These are phyloP conservation scores for Moesziomyces sp. DNA, from an alignment of 1,284 basidiomycete species.

Conservation along the genomic window DNA sequence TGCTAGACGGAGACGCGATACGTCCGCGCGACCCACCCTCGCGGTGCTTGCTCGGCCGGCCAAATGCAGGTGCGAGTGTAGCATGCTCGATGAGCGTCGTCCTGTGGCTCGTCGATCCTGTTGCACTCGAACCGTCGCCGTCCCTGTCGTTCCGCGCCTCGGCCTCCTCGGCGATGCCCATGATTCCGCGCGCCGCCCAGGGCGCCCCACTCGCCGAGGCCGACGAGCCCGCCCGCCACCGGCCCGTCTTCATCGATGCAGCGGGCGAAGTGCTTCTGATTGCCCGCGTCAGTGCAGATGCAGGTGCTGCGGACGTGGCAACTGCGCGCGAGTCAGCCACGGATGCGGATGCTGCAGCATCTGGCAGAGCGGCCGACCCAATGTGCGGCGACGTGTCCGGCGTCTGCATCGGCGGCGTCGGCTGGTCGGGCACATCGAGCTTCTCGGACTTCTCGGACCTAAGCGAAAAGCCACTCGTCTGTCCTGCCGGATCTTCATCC, in stretches of 20 bases:
- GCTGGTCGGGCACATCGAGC: conserved; percentile 19
- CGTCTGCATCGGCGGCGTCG: conserved; percentile 46
- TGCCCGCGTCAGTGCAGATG: conserved; percentile 47
- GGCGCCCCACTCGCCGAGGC: conserved; percentile 23
- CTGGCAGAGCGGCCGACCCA: conserved; percentile 5
- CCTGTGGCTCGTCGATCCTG: conserved; percentile 36
- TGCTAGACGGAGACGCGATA: not conserved
- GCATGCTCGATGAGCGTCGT: conserved; percentile 44
- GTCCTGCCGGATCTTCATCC: conserved; percentile 15
- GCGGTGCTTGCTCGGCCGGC: conserved; percentile 32
- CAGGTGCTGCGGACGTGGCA: conserved; percentile 12
- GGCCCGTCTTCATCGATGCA: conserved; percentile 20
- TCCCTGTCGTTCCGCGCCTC: conserved; percentile 11
- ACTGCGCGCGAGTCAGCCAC: not conserved
- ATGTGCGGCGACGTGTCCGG: conserved; percentile 29
- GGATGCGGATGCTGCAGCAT: conserved; percentile 6
- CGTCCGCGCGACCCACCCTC: no score
- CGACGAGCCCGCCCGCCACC: conserved; percentile 33
- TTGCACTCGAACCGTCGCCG: conserved; percentile 25
- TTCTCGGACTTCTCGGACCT: conserved; percentile 34
- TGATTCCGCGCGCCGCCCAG: conserved; percentile 36
- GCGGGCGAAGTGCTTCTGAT: conserved; percentile 32
- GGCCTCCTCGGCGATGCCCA: conserved; percentile 27
- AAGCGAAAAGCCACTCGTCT: conserved; percentile 32
- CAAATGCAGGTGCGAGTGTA: conserved; percentile 42